Conservation (phyloP, 257 asterid species). For the Avicennia marina region DNA sequence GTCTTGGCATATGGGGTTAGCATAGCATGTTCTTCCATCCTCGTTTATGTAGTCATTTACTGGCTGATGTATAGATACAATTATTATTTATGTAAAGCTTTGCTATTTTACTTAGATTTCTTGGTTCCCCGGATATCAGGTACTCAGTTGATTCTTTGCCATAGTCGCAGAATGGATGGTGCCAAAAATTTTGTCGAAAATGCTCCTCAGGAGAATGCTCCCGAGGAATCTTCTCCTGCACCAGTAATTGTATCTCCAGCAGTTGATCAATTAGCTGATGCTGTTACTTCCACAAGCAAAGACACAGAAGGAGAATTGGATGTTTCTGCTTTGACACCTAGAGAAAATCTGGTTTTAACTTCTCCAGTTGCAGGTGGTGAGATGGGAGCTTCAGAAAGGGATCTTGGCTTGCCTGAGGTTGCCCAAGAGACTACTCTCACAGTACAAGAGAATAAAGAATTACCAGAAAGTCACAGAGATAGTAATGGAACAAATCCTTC, state of each 20-base stretch:
- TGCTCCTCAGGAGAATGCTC: conserved; percentile 35
- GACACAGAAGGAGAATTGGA: conserved; percentile 25
- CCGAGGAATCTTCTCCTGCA: conserved; percentile 34
- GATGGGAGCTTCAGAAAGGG: conserved; percentile 22
- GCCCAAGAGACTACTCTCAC: conserved; percentile 25
- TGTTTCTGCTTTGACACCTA: conserved; percentile 16
- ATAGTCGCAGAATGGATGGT: conserved; percentile 57
- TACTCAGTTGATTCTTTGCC: conserved; percentile 20
- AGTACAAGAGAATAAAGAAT: conserved; percentile 14
- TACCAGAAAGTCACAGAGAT: conserved; percentile 17
- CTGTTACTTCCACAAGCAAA: conserved; percentile 21
- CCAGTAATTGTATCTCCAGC: conserved; percentile 29
- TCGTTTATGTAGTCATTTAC: neutral
- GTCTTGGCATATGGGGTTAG: neutral
- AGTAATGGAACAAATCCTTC: conserved; percentile 4
- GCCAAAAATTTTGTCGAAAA: conserved; percentile 30
- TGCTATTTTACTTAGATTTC: neutral
- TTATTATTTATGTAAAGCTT: neutral
- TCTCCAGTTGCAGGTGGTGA: conserved; percentile 19
- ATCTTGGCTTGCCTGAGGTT: conserved; percentile 14
- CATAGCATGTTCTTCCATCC: neutral
- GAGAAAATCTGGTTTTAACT: conserved; percentile 15
- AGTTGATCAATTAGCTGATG: conserved; percentile 31
- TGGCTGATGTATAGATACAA: neutral
- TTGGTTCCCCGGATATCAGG: conserved; percentile 19